Evolutionary conservation across 306 rosid species (phyloP).

Genomic region (Rosa multiflora): DNA sequence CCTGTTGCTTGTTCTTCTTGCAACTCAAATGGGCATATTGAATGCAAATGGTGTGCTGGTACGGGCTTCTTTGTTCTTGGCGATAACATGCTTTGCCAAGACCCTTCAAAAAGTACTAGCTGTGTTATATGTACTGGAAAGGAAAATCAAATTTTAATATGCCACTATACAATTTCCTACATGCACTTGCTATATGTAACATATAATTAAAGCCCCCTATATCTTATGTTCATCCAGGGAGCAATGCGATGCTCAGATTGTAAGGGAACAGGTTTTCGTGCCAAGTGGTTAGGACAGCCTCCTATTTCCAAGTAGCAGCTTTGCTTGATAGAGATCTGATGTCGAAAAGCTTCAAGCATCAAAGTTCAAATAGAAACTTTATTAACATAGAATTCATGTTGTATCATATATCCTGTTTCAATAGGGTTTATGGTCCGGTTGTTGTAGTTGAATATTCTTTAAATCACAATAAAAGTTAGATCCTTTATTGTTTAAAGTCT

Average conservation of each 20-base stretch:
- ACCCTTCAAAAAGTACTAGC: slow-evolving; percentile 78
- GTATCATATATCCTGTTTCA: slow-evolving; percentile 1
- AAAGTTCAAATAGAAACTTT: slow-evolving; percentile 15
- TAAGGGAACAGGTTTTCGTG: slow-evolving; percentile 62
- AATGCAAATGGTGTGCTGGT: slow-evolving; percentile 92
- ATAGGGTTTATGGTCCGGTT: not conserved
- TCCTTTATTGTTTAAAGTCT: slow-evolving; percentile 18
- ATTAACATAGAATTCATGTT: slow-evolving; percentile 19
- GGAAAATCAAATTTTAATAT: slow-evolving; percentile 39
- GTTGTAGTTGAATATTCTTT: slow-evolving; percentile 22
- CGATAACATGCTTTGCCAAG: slow-evolving; percentile 97
- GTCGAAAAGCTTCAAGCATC: slow-evolving; percentile 13
- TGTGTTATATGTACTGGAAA: slow-evolving; percentile 80
- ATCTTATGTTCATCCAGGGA: slow-evolving; percentile 43
- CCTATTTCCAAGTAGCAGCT: slow-evolving; percentile 50
- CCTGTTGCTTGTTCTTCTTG: slow-evolving; percentile 86
- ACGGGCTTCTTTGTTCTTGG: slow-evolving; percentile 94
- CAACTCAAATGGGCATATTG: slow-evolving; percentile 71
- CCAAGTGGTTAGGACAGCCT: slow-evolving; percentile 86
- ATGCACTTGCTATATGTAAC: not conserved
- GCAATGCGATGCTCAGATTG: slow-evolving; percentile 52
- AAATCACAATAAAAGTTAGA: slow-evolving; percentile 17
- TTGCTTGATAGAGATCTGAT: slow-evolving; percentile 6
- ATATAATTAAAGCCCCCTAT: not conserved
- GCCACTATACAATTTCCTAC: not conserved